These are phyloP conservation scores for Plectosphaerella plurivora DNA, from an alignment of 2,329 filamentous ascomycete species.

Conservation along the genomic window DNA sequence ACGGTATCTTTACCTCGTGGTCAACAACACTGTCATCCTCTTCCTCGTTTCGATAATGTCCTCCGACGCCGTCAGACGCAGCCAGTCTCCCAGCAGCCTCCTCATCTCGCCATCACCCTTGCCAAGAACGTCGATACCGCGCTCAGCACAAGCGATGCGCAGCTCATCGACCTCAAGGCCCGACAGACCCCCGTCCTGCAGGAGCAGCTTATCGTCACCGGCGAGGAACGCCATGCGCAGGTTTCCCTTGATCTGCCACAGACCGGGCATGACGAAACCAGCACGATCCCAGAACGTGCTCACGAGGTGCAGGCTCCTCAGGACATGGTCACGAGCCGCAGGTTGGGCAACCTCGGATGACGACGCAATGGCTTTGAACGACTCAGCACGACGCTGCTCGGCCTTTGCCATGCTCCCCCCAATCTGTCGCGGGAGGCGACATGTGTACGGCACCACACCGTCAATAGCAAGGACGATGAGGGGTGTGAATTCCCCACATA, in stretches of 20 bases:
- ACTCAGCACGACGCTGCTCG: constrained; percentile 45
- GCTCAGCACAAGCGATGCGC: constrained; percentile 64
- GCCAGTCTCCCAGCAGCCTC: constrained; percentile 39
- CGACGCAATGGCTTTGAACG: constrained; percentile 39
- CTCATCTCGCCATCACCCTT: constrained; percentile 55
- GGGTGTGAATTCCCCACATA: constrained; percentile 85
- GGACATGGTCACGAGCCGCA: constrained; percentile 30
- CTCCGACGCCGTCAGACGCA: constrained; percentile 36
- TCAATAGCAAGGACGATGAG: constrained; percentile 70
- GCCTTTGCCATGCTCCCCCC: constrained; percentile 48
- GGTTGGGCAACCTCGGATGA: constrained; percentile 18
- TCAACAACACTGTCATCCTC: constrained; percentile 32
- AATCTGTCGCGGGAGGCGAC: constrained; percentile 75
- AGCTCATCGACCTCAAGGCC: constrained; percentile 62
- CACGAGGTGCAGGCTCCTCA: constrained; percentile 40
- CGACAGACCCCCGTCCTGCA: constrained; percentile 54
- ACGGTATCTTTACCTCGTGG: constrained; percentile 31
- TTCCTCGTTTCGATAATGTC: constrained; percentile 30
- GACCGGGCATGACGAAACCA: constrained; percentile 38
- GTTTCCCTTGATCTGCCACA: constrained; percentile 51
- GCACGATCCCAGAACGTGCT: constrained; percentile 45
- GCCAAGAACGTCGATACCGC: constrained; percentile 56
- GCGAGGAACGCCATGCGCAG: constrained; percentile 59
- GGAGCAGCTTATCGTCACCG: constrained; percentile 67
- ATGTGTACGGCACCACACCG: constrained; percentile 71